These are phyloP conservation scores for Backusella tarrabulga DNA, from an alignment of 192 early-diverging fungal species.

Conservation along the genomic window DNA sequence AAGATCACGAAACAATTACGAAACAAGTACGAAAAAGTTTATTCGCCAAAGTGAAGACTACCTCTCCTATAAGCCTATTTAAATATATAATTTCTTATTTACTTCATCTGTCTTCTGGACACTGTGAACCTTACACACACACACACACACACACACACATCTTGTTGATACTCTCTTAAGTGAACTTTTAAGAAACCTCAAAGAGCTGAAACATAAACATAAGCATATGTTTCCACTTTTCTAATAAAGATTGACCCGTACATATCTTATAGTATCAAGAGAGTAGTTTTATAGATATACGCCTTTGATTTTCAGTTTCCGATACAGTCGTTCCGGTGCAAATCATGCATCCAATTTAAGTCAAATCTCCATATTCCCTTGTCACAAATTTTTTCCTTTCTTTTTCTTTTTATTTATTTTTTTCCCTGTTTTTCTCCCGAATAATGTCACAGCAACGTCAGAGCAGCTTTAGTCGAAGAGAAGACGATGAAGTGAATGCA, in stretches of 20 bases:
- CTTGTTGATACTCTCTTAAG: too few relatives aligned
- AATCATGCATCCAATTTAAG: neutral
- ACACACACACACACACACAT: too few relatives aligned
- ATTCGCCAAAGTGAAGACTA: too few relatives aligned
- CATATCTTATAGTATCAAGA: neutral
- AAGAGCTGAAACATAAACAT: neutral
- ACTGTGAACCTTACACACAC: too few relatives aligned
- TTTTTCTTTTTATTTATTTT: neutral
- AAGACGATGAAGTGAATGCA: neutral
- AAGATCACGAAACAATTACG: too few relatives aligned
- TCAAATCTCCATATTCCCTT: neutral
- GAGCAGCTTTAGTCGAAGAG: conserved; percentile 1
- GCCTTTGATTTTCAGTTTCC: neutral
- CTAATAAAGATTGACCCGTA: too few relatives aligned
- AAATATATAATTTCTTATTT: too few relatives aligned
- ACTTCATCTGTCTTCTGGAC: too few relatives aligned
- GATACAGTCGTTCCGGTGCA: neutral
- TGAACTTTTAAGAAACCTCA: neutral
- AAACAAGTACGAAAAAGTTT: too few relatives aligned
- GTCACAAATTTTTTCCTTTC: neutral
- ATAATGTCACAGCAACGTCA: neutral
- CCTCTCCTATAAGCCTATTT: too few relatives aligned
- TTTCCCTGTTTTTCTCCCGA: neutral
- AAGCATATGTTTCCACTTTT: too few relatives aligned
- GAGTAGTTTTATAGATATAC: too few relatives aligned